These are phyloP conservation scores for Bjerkandera adusta DNA, from an alignment of 1,284 basidiomycete species.

Conservation along the genomic window DNA sequence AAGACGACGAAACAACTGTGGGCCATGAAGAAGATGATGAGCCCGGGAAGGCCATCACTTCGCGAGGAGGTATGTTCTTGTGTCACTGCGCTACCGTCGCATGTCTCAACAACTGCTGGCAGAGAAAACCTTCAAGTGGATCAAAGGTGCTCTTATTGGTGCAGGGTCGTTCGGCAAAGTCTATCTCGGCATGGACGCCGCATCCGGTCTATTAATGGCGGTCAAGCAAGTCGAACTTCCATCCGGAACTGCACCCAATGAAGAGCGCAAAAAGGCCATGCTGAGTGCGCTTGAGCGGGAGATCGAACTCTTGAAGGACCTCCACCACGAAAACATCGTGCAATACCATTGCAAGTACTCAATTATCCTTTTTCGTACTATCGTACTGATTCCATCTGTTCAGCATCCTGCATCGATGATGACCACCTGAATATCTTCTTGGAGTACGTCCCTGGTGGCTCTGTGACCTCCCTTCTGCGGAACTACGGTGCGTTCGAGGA, in stretches of 20 bases:
- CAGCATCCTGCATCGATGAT: conserved; percentile 88
- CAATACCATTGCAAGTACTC: conserved; percentile 85
- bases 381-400: conserved; percentile 14
- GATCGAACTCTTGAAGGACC: conserved; percentile 92
- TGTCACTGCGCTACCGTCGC: conserved; percentile 20
- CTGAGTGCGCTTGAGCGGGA: conserved; percentile 93
- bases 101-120: conserved; percentile 21
- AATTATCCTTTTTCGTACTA: conserved; percentile 1
- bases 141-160: conserved; percentile 97
- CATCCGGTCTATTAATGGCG: conserved; percentile 94
- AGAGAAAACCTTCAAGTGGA: conserved; percentile 88
- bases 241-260: conserved; percentile 82
- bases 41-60: conserved; percentile 46
- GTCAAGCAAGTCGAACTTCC: conserved; percentile 99
- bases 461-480: conserved; percentile 87
- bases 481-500: conserved; percentile 99
- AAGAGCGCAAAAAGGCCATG: conserved; percentile 95
- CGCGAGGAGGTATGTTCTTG: conserved; percentile 19
- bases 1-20: conserved; percentile 43
- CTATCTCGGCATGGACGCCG: conserved; percentile 96
- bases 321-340: conserved; percentile 97
- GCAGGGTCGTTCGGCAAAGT: conserved; percentile 96
- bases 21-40: conserved; percentile 47
- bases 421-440: conserved; percentile 96
- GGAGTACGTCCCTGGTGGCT: conserved; percentile 98